These are phyloP conservation scores for Poa annua DNA, from an alignment of 176 grass and related monocot genomes.

Conservation along the genomic window DNA sequence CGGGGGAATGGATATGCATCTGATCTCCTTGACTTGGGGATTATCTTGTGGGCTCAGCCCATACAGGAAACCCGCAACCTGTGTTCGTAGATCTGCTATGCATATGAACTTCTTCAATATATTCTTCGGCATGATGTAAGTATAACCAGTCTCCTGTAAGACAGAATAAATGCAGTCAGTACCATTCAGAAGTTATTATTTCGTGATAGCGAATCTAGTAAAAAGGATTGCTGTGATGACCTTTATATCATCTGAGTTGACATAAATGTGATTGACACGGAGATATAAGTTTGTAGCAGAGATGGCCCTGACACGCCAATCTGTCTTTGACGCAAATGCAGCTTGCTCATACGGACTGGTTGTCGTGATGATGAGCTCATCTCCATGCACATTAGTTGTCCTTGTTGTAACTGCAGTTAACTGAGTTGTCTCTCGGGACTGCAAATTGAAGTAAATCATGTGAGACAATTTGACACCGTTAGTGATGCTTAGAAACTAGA, in stretches of 20 bases:
- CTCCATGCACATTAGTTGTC: constrained; percentile 95
- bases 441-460: constrained; percentile 48
- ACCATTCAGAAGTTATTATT: not conserved
- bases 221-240: constrained; percentile 40
- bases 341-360: constrained; percentile 95
- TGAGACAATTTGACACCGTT: constrained; percentile 22
- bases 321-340: constrained; percentile 96
- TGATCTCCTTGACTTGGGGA: constrained; percentile 97
- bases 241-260: constrained; percentile 99
- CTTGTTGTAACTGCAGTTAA: constrained; percentile 95
- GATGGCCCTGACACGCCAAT: constrained; percentile 96
- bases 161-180: constrained; percentile 37
- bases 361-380: constrained; percentile 96
- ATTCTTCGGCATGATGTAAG: constrained; percentile 99
- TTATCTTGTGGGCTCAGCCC: constrained; percentile 95
- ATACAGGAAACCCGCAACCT: constrained; percentile 85
- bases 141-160: constrained; percentile 95
- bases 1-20: constrained; percentile 86
- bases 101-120: constrained; percentile 99
- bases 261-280: constrained; percentile 98
- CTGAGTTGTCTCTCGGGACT: constrained; percentile 94
- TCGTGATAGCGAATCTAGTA: not conserved
- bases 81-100: constrained; percentile 96
- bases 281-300: constrained; percentile 99
- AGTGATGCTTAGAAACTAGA: not conserved